Evolutionary conservation across 2,329 filamentous ascomycete genomes (phyloP).

Genomic region (Curvularia sp.): DNA sequence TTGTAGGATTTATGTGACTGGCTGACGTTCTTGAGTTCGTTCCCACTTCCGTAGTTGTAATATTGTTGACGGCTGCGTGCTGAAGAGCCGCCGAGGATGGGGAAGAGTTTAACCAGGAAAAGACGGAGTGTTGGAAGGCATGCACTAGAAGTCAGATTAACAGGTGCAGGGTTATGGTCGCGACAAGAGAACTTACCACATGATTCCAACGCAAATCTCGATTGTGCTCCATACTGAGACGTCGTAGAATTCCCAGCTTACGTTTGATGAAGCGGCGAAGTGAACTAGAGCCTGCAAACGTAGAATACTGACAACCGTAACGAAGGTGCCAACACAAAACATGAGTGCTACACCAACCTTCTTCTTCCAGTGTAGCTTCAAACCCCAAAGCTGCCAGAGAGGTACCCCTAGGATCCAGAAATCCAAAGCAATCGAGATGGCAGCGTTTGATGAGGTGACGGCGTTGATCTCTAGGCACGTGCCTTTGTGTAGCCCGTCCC

Average conservation of each 20-base stretch:
- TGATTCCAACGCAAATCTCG: slow-evolving; percentile 55
- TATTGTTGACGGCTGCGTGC: slow-evolving; percentile 32
- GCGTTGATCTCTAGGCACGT: slow-evolving; percentile 48
- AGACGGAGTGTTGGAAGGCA: slow-evolving; percentile 53
- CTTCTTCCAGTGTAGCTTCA: slow-evolving; percentile 49
- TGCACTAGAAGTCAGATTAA: slow-evolving; percentile 31
- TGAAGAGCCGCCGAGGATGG: slow-evolving; percentile 48
- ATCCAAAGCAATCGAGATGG: slow-evolving; percentile 47
- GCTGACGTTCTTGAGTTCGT: slow-evolving; percentile 28
- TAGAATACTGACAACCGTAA: slow-evolving; percentile 55
- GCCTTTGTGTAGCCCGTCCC: slow-evolving; percentile 42
- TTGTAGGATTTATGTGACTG: slow-evolving; percentile 19
- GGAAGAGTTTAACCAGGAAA: slow-evolving; percentile 49
- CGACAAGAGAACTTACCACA: slow-evolving; percentile 36
- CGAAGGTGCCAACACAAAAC: slow-evolving; percentile 52
- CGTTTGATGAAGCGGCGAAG: slow-evolving; percentile 54
- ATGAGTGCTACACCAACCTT: slow-evolving; percentile 51
- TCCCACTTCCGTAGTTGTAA: slow-evolving; percentile 37
- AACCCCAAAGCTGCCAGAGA: slow-evolving; percentile 43
- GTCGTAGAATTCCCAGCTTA: slow-evolving; percentile 52
- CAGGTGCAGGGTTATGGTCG: neutral
- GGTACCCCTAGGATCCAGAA: slow-evolving; percentile 48
- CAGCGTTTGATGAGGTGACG: slow-evolving; percentile 44
- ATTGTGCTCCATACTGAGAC: slow-evolving; percentile 54
- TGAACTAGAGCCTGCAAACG: slow-evolving; percentile 54